Evolutionary conservation across 1,139 yeast genomes (phyloP), one percentile per base, ranked within the genome.

Genomic region (Suhomyces coccinellae): DNA sequence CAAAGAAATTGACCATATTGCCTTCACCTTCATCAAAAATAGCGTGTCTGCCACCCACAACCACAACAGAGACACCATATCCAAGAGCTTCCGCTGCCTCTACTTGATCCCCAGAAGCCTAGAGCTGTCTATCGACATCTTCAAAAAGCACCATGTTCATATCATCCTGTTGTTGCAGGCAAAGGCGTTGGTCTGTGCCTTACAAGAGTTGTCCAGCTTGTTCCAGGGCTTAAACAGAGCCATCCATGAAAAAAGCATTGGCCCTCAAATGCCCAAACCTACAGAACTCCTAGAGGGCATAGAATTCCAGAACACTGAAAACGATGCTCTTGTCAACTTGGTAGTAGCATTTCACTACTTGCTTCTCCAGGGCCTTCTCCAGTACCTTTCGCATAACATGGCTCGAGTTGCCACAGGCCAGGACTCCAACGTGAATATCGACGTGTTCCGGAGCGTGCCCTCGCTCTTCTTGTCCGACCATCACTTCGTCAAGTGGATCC

Each of bases 271-370:
- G 6, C n/a, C 40, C 9, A 26, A 16, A 8, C 8, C 26, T 5
- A 26, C 20, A 9, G 36, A 33, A 9, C 26, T 40, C 2, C 13
- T 46, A 7, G 11, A 17, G 7, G 47, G 46, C 4, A 33, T 49
- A 6, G 42, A 40, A 12, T 46, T 31, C 27, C 24, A 20, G 4
- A 30, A 34, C 7, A 11, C 14, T 12, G 26, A 28, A 7, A 40
- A 41, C 11, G 43, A 43, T 17, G 56, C 55, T 22, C 28, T 58
- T 6, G 44, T 50, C 1, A 67, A 61, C 41, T 46, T 62, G 15
- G 52, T 66, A 6, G 53, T 65, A 29, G 69, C 74, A 10, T 66
- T 56, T 47, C 68, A 69, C 49, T 67, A 69, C 48, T 52, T 70
- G 35, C 43, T 56, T 8, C 48, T 69, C 10, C 75, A 70, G 51